A percentile compares a stretch with the other conserved stretches of the same genome.
phyloP scores from a whole-genome alignment of 2,329 filamentous ascomycete species.

The Colletotrichum sp. region DNA sequence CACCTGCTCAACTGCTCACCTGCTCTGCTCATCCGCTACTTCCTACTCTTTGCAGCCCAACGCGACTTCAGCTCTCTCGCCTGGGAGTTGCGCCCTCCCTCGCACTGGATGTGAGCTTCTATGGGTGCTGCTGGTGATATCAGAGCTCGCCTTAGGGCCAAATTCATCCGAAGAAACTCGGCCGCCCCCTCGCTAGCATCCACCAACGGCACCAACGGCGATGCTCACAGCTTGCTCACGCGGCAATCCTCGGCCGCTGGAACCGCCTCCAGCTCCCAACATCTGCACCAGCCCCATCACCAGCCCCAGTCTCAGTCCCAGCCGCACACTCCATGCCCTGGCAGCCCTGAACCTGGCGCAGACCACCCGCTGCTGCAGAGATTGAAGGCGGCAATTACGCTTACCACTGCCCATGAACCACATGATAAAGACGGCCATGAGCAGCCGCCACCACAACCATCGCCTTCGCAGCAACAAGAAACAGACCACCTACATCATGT shows the following conservation, averaged over 20 bases:
- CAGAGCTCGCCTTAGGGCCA: conserved; percentile 51
- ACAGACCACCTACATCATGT: conserved; percentile 5
- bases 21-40: not conserved
- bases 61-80: not conserved
- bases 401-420: not conserved
- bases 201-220: conserved; percentile 33
- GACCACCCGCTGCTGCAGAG: conserved; percentile 7
- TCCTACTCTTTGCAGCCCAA: not conserved
- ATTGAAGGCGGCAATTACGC: conserved; percentile 16
- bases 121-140: conserved; percentile 40
- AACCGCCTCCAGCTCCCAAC: conserved; percentile 12
- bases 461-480: conserved; percentile 18
- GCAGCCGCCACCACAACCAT: not conserved
- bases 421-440: not conserved
- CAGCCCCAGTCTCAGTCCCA: conserved; percentile 3
- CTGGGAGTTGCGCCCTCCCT: not conserved
- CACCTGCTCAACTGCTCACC: not conserved
- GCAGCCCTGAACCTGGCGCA: conserved; percentile 1
- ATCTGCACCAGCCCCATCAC: not conserved
- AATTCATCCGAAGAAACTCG: conserved; percentile 49
- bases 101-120: not conserved
- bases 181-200: conserved; percentile 40
- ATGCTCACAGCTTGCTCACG: conserved; percentile 25
- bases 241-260: conserved; percentile 21
- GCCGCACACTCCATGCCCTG: conserved; percentile 3